These are phyloP conservation scores for Komagataella kurtzmanii DNA, from an alignment of 805 yeast species.

Conservation along the genomic window DNA sequence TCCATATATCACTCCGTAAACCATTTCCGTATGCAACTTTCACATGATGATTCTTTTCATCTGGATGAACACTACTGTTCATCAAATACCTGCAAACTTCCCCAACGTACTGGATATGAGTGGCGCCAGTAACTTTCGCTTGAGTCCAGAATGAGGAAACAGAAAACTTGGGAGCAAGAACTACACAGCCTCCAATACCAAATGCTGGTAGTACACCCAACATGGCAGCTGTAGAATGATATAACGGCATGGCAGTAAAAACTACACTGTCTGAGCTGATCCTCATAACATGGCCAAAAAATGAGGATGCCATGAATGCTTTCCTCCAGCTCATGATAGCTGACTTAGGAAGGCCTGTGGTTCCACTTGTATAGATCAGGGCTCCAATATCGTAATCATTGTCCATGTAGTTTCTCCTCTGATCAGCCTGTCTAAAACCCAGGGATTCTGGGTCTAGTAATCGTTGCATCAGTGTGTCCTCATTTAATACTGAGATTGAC, in stretches of 20 bases:
- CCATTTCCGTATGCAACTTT: conserved; percentile 85
- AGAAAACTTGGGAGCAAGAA: conserved; percentile 72
- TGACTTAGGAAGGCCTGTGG: conserved; percentile 90
- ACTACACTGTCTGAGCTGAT: conserved; percentile 41
- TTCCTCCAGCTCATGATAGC: conserved; percentile 91
- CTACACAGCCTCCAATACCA: conserved; percentile 57
- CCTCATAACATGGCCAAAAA: conserved; percentile 60
- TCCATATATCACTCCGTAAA: conserved; percentile 80
- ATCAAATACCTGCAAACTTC: conserved; percentile 83
- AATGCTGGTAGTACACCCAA: conserved; percentile 61
- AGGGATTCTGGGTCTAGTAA: conserved; percentile 26
- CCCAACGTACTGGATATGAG: conserved; percentile 87
- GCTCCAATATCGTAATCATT: conserved; percentile 51
- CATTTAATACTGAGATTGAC: conserved; percentile 8
- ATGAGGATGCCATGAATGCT: conserved; percentile 50
- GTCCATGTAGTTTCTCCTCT: conserved; percentile 43
- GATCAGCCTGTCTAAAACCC: conserved; percentile 39
- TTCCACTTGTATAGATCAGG: conserved; percentile 84
- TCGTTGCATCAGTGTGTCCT: conserved; percentile 22
- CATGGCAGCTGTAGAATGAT: conserved; percentile 89
- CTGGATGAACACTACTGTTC: conserved; percentile 51
- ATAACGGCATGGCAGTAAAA: conserved; percentile 89
- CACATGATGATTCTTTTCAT: conserved; percentile 48
- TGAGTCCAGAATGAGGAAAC: conserved; percentile 85
- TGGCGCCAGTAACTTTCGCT: conserved; percentile 54